Percentiles rank a stretch among this genome's conserved stretches.
These are phyloP conservation scores for Parastagonospora avenae DNA, from an alignment of 2,329 filamentous ascomycete genomes.

Conservation along the genomic window DNA sequence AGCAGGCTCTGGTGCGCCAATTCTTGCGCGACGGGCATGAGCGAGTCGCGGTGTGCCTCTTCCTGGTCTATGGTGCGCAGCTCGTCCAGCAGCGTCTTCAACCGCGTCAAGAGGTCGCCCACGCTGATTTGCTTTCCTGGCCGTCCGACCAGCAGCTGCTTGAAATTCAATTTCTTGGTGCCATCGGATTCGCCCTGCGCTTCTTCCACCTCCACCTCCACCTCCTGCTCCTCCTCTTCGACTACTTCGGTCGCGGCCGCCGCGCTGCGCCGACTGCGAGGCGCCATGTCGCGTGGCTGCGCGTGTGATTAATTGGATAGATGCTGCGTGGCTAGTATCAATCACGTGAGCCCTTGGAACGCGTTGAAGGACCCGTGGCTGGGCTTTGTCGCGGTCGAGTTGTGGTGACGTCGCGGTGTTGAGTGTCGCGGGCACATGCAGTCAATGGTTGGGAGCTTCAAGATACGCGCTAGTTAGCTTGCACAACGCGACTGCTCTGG, in stretches of 20 bases:
- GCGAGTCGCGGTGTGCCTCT: conserved; percentile 78
- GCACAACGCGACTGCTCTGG: conserved; percentile 14
- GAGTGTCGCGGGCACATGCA: too few relatives aligned
- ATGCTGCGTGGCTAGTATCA: background rate
- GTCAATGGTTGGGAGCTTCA: conserved; percentile 5
- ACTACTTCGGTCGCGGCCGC: conserved; percentile 39
- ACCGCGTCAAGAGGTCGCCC: conserved; percentile 77
- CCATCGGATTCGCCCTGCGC: conserved; percentile 12
- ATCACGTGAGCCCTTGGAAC: too few relatives aligned
- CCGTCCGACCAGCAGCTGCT: conserved; percentile 86
- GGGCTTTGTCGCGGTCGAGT: conserved; percentile 10
- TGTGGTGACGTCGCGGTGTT: conserved; percentile 2
- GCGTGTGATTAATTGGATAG: conserved; percentile 19
- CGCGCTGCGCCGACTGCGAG: conserved; percentile 47
- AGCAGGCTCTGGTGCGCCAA: conserved; percentile 81
- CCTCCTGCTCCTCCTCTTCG: conserved; percentile 24
- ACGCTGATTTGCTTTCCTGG: conserved; percentile 88
- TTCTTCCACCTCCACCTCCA: conserved; percentile 30
- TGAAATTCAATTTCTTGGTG: conserved; percentile 68
- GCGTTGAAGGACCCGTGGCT: background rate
- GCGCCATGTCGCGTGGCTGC: conserved; percentile 44
- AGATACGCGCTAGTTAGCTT: conserved; percentile 22
- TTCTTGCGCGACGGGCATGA: conserved; percentile 82
- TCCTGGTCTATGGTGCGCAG: conserved; percentile 87
- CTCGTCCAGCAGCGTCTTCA: conserved; percentile 82